A percentile compares a stretch with the other conserved stretches of the same genome.
phyloP scores from a whole-genome alignment of 176 grass and related monocot species.

The Calamus simplicifolius region DNA sequence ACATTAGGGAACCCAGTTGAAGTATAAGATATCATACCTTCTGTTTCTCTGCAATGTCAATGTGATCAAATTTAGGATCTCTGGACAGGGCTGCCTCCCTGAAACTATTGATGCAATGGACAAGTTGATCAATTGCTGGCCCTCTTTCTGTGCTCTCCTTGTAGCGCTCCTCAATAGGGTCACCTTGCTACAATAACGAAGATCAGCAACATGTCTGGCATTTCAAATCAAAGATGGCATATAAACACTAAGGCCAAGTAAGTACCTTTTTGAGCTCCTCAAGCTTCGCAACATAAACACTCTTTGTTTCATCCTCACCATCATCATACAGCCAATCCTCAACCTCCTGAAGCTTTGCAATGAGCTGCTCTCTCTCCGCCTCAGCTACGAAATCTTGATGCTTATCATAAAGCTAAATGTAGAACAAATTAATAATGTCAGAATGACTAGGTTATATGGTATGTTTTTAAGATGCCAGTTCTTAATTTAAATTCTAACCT shows the following conservation, averaged over 20 bases:
- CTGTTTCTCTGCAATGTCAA: constrained; percentile 81
- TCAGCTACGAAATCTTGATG: constrained; percentile 55
- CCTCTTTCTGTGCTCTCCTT: constrained; percentile 74
- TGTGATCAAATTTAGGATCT: constrained; percentile 83
- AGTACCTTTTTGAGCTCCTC: constrained; percentile 77
- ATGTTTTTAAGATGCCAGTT: neutral
- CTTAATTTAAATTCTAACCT: constrained; percentile 27
- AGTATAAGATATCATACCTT: constrained; percentile 39
- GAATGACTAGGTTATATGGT: neutral
- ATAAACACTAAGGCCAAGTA: too few species aligned
- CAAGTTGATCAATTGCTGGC: constrained; percentile 47
- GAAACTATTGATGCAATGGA: constrained; percentile 77
- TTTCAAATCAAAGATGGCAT: too few species aligned
- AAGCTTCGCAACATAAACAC: constrained; percentile 87
- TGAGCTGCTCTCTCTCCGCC: constrained; percentile 60
- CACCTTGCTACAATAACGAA: constrained; percentile 40
- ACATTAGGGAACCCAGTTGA: too few species aligned
- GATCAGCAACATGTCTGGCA: neutral
- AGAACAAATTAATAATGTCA: constrained; percentile 26
- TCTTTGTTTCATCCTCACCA: constrained; percentile 95
- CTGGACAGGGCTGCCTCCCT: constrained; percentile 72
- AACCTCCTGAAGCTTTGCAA: constrained; percentile 70
- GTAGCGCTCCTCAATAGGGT: constrained; percentile 58
- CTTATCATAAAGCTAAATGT: constrained; percentile 60
- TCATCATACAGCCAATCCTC: constrained; percentile 99